These are phyloP conservation scores for Takakia lepidozioides DNA, from an alignment of 225 moss, liverwort and hornwort species.

Conservation along the genomic window DNA sequence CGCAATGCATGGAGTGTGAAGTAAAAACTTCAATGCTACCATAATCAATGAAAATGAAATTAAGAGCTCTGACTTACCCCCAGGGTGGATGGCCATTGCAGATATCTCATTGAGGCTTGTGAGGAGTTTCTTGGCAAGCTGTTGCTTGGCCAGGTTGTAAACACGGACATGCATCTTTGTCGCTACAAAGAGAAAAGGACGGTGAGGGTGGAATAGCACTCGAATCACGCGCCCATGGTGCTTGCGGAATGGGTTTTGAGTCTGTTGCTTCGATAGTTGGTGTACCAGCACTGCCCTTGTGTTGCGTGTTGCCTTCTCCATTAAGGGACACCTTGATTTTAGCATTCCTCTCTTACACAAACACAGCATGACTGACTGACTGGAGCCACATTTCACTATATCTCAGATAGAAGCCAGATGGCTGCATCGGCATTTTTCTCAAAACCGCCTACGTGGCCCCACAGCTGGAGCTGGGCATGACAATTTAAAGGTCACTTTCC, in stretches of 20 bases:
- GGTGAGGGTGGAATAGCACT: constrained; percentile 88
- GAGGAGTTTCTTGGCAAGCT: constrained; percentile 87
- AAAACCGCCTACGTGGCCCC: too few species aligned
- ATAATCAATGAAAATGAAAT: too few species aligned
- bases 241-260: constrained; percentile 93
- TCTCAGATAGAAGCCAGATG: too few species aligned
- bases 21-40: too few species aligned
- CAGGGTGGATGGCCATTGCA: constrained; percentile 86
- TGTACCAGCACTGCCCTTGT: constrained; percentile 83
- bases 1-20: too few species aligned
- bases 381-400: too few species aligned
- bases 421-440: too few species aligned
- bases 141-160: constrained; percentile 83
- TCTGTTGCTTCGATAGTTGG: constrained; percentile 82
- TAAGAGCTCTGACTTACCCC: constrained; percentile 52
- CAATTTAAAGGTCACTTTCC: too few species aligned
- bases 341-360: too few species aligned
- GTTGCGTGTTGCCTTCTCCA: constrained; percentile 41
- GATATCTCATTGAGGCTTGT: constrained; percentile 83
- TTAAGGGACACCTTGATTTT: constrained; percentile 23
- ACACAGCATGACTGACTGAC: too few species aligned
- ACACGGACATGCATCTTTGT: constrained; percentile 95
- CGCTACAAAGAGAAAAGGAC: constrained; percentile 91
- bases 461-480: too few species aligned
- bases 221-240: constrained; percentile 86